Conservation (phyloP, 495 filamentous ascomycete species). For the Alectoria sarmentosa region DNA sequence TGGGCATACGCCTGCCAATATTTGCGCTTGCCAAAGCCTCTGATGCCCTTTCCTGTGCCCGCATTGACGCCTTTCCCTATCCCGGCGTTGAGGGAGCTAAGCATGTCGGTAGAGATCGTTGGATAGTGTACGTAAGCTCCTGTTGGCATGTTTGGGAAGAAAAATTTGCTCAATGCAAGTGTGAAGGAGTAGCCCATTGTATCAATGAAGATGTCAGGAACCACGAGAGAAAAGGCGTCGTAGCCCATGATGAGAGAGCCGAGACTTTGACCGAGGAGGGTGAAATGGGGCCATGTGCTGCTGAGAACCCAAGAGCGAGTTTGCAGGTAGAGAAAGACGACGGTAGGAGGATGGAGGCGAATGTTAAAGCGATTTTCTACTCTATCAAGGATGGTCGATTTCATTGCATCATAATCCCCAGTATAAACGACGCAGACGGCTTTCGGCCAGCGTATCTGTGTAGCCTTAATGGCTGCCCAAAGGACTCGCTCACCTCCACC, state of each 20-base stretch:
- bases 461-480: conserved; percentile 91
- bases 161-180: conserved; percentile 68
- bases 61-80: conserved; percentile 77
- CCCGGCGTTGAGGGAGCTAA: conserved; percentile 65
- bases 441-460: conserved; percentile 80
- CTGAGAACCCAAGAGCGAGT: conserved; percentile 78
- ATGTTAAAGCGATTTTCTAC: conserved; percentile 93
- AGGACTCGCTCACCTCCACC: conserved; percentile 94
- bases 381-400: conserved; percentile 65
- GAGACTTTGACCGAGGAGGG: conserved; percentile 85
- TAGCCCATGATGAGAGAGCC: conserved; percentile 81
- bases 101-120: conserved; percentile 98
- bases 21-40: conserved; percentile 57
- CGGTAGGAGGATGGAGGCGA: conserved; percentile 69
- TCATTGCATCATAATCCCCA: conserved; percentile 82
- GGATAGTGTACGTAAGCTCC: conserved; percentile 97
- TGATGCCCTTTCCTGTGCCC: conserved; percentile 62
- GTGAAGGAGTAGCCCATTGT: conserved; percentile 98
- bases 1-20: conserved; percentile 86
- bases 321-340: conserved; percentile 83
- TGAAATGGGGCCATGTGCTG: conserved; percentile 85
- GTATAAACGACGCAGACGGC: conserved; percentile 90
- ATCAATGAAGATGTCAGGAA: conserved; percentile 91
- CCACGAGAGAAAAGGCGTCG: conserved; percentile 87
- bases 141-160: conserved; percentile 77